These are phyloP conservation scores for Kluyveromyces sp. DNA, from an alignment of 1,139 yeast genomes.

Conservation along the genomic window DNA sequence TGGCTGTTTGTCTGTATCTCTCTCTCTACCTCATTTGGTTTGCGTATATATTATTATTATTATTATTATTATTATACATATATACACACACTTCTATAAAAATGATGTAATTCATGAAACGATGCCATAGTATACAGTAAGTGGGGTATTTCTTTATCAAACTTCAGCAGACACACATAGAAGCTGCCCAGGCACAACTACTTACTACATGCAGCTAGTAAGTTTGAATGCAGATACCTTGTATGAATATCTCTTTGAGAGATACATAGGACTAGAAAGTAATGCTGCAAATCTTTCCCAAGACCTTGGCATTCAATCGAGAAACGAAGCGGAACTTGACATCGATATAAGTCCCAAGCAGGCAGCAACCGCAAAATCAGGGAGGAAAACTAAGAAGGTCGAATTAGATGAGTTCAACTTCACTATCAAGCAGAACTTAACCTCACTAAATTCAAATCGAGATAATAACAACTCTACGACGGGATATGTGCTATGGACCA, in stretches of 20 bases:
- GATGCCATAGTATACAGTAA: no score
- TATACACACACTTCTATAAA: no score
- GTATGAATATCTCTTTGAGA: slow-evolving; percentile 27
- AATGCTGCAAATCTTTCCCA: slow-evolving; percentile 19
- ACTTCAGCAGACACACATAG: background rate
- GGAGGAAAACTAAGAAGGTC: background rate
- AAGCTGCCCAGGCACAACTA: background rate
- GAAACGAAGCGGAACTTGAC: slow-evolving; percentile 8
- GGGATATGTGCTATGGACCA: slow-evolving; percentile 31
- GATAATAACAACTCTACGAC: slow-evolving; percentile 30
- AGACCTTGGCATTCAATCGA: slow-evolving; percentile 28
- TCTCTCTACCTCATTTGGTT: no score
- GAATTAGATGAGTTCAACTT: slow-evolving; percentile 12
- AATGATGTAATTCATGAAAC: no score
- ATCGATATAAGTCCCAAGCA: slow-evolving; percentile 21
- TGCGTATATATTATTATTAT: no score
- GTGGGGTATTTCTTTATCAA: no score
- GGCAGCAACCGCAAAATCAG: background rate
- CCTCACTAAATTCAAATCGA: slow-evolving; percentile 22
- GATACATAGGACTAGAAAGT: slow-evolving; percentile 21
- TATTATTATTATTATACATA: no score
- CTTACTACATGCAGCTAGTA: background rate
- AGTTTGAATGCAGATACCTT: slow-evolving; percentile 18
- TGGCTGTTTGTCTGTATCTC: no score
- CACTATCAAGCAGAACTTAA: slow-evolving; percentile 21